Percentiles rank a stretch among this genome's conserved stretches.
Evolutionary conservation across 2,329 filamentous ascomycete genomes (phyloP).

Genomic region (Aspergillus transmontanensis): DNA sequence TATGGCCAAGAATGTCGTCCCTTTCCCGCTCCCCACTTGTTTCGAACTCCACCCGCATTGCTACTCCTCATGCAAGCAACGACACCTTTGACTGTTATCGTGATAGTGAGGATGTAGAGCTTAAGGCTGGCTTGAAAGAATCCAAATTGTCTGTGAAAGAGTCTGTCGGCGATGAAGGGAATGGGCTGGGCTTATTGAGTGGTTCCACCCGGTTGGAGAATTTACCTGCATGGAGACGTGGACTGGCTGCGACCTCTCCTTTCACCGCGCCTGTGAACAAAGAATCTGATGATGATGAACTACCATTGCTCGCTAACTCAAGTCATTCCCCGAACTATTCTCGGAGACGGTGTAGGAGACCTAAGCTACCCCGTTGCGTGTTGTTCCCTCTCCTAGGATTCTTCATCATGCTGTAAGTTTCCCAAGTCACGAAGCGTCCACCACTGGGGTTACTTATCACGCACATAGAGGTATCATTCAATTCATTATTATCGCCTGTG

Average conservation of each 20-base stretch:
- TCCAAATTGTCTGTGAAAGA: slow-evolving; percentile 3
- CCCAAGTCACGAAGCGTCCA: background rate
- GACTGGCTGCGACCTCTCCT: slow-evolving; percentile 14
- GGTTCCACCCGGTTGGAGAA: background rate
- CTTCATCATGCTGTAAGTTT: slow-evolving; percentile 39
- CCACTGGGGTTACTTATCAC: slow-evolving; percentile 4
- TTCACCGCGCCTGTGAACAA: slow-evolving; percentile 9
- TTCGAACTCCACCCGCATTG: background rate
- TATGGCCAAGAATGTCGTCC: slow-evolving; percentile 1
- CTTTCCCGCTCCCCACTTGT: background rate
- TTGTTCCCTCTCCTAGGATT: slow-evolving; percentile 23
- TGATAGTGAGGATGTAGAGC: background rate
- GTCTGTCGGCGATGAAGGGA: background rate
- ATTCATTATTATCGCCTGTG: slow-evolving; percentile 41
- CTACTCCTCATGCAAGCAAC: background rate
- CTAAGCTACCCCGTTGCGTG: slow-evolving; percentile 21
- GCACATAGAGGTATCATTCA: slow-evolving; percentile 42
- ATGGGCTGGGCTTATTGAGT: background rate
- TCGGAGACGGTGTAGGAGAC: slow-evolving; percentile 19
- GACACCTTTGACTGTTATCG: slow-evolving; percentile 3
- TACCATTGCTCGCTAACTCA: slow-evolving; percentile 13
- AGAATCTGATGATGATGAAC: slow-evolving; percentile 10
- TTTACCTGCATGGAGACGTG: slow-evolving; percentile 14
- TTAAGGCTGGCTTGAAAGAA: background rate
- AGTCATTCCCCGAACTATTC: slow-evolving; percentile 6